Evolutionary conservation across 352 stramenopile species (phyloP), one percentile per base, ranked within the genome.

Genomic region (Phytophthora syringae): DNA sequence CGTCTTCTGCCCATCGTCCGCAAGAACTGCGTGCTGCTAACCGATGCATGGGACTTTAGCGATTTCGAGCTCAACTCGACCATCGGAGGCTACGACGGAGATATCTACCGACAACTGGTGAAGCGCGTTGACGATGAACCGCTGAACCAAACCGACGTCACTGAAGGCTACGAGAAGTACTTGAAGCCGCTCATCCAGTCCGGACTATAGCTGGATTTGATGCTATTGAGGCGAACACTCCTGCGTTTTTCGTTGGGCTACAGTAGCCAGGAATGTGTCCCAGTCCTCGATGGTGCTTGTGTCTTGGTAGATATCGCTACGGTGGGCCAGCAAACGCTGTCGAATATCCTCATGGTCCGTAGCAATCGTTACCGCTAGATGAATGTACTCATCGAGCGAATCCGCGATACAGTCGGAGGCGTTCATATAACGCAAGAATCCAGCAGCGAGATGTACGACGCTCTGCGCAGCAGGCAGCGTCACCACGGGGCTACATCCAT

Each of bases 51-150:
- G n/a, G n/a, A n/a, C n/a, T n/a, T n/a, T n/a, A n/a, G n/a, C n/a
- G n/a, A n/a, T 2, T 89, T 88, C 44, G 80, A 90, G 65, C 51
- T 92, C 12, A 78, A 78, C 59, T 88, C 79, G 63, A 77, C 72
- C 12, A 82, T 88, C 47, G 79, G 77, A 1, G 42, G 66, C 5
- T 85, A 82, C 64, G 67, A 89, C 45, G 80, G 77, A 6, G 77
- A 88, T 50, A 83, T 88, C 13, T 86, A 88, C 67, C 76, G 76
- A n/a, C 67, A 68, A 16, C 39, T 90, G 9, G 76, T 86, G 18
- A 52, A 74, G 16, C 71, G 70, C 7, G 72, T 67, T 3, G 55
- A 32, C 1, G 65, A 82, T 16, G 79, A 87, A 48, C 78, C 80
- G 12, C 54, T 89, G 16, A 87, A 87, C 52, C 60, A 70, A 47